These are phyloP conservation scores for Phialophora verrucosa DNA, from an alignment of 2,329 filamentous ascomycete genomes.

Conservation along the genomic window DNA sequence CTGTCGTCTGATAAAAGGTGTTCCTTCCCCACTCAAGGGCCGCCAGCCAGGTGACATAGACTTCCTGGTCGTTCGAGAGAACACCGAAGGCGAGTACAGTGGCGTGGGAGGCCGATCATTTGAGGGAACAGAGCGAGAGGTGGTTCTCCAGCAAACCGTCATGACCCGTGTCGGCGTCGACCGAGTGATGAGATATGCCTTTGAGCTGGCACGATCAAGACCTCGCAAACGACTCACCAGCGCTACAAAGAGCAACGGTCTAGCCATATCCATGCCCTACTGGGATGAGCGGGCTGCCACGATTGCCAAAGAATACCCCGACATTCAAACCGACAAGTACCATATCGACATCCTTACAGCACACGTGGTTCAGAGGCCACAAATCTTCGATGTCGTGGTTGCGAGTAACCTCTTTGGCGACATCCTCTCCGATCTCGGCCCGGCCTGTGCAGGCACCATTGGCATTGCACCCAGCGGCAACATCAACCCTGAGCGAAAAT, in stretches of 20 bases:
- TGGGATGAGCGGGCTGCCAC: constrained; percentile 55
- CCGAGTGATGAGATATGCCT: constrained; percentile 93
- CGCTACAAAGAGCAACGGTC: constrained; percentile 99
- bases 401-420: constrained; percentile 92
- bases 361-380: constrained; percentile 95
- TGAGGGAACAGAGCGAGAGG: constrained; percentile 61
- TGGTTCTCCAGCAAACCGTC: constrained; percentile 94
- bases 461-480: constrained; percentile 91
- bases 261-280: constrained; percentile 82
- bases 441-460: constrained; percentile 86
- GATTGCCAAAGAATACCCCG: constrained; percentile 90
- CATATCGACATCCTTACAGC: constrained; percentile 98
- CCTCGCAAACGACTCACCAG: constrained; percentile 98
- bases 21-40: constrained; percentile 56
- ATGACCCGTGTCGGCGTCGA: constrained; percentile 90
- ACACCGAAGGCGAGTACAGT: constrained; percentile 99
- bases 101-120: constrained; percentile 64
- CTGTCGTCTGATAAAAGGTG: constrained; percentile 59
- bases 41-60: constrained; percentile 57
- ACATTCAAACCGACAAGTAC: constrained; percentile 94
- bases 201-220: constrained; percentile 93
- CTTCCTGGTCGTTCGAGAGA: constrained; percentile 82
- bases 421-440: constrained; percentile 90
- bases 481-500: constrained; percentile 83
- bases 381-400: constrained; percentile 81